These are phyloP conservation scores for Quercus berberidifolia DNA, from an alignment of 306 rosid genomes.

Conservation along the genomic window DNA sequence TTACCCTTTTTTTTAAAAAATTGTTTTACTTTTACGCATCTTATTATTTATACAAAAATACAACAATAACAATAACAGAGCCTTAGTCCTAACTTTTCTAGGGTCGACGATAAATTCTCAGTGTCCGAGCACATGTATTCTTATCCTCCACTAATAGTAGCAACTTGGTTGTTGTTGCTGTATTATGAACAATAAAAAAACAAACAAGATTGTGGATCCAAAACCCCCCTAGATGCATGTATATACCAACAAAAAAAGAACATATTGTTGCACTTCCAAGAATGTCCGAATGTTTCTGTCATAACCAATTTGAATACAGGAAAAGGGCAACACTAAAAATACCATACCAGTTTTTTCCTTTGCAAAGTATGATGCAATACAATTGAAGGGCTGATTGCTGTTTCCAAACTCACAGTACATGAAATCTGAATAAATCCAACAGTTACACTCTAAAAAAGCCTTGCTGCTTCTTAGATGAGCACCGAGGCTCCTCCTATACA, in stretches of 20 bases:
- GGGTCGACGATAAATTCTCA: too few species aligned
- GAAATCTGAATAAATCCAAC: constrained; percentile 7
- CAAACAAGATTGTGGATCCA: neutral
- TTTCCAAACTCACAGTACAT: neutral
- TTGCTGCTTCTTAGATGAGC: constrained; percentile 13
- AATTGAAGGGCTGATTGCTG: neutral
- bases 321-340: neutral
- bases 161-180: too few species aligned
- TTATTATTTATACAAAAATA: too few species aligned
- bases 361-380: constrained; percentile 14
- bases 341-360: neutral
- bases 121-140: too few species aligned
- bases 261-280: neutral
- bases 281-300: neutral
- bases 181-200: too few species aligned
- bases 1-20: too few species aligned
- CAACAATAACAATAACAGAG: too few species aligned
- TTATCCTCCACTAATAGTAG: too few species aligned
- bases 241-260: neutral
- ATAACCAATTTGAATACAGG: neutral
- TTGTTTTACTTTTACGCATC: too few species aligned
- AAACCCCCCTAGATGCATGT: neutral
- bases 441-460: neutral
- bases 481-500: constrained; percentile 22
- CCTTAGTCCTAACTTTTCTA: too few species aligned